Evolutionary conservation across 2,329 filamentous ascomycete genomes (phyloP).

Genomic region (Diatrype stigma): DNA sequence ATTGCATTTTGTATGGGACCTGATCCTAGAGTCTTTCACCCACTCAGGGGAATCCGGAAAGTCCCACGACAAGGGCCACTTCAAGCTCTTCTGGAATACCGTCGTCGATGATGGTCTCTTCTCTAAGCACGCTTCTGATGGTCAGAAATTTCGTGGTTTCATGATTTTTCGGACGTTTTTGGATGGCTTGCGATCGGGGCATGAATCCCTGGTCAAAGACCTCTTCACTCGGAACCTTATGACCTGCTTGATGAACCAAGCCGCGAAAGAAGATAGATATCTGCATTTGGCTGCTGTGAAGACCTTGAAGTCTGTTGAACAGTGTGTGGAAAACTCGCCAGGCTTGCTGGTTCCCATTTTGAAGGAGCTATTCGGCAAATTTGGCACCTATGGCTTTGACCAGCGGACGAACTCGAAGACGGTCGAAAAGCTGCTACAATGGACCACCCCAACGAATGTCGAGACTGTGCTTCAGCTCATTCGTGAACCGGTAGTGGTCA

Average conservation of each 20-base stretch:
- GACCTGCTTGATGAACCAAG: conserved; percentile 76
- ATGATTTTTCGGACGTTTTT: conserved; percentile 79
- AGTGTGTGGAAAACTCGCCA: conserved; percentile 58
- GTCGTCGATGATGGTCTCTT: conserved; percentile 87
- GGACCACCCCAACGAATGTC: conserved; percentile 53
- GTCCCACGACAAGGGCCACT: conserved; percentile 41
- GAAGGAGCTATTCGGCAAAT: conserved; percentile 62
- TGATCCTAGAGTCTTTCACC: conserved; percentile 60
- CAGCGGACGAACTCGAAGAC: conserved; percentile 82
- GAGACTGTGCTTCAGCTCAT: conserved; percentile 48
- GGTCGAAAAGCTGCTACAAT: conserved; percentile 67
- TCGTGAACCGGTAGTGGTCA: conserved; percentile 36
- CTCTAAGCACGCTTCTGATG: conserved; percentile 73
- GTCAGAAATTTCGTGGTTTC: conserved; percentile 90
- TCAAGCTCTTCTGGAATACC: conserved; percentile 79
- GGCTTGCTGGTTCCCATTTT: conserved; percentile 58
- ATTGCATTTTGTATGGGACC: conserved; percentile 82
- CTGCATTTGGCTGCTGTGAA: conserved; percentile 76
- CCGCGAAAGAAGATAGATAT: conserved; percentile 71
- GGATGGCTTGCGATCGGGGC: conserved; percentile 42
- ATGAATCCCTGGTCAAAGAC: conserved; percentile 43
- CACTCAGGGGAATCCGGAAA: conserved; percentile 27
- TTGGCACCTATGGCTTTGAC: conserved; percentile 77
- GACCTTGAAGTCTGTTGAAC: conserved; percentile 67
- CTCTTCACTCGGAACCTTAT: conserved; percentile 84